A percentile compares a stretch with the other conserved stretches of the same genome.
Evolutionary conservation across 371 early-diverging fungal genomes (phyloP).

Genomic region (Mortierella sp.): DNA sequence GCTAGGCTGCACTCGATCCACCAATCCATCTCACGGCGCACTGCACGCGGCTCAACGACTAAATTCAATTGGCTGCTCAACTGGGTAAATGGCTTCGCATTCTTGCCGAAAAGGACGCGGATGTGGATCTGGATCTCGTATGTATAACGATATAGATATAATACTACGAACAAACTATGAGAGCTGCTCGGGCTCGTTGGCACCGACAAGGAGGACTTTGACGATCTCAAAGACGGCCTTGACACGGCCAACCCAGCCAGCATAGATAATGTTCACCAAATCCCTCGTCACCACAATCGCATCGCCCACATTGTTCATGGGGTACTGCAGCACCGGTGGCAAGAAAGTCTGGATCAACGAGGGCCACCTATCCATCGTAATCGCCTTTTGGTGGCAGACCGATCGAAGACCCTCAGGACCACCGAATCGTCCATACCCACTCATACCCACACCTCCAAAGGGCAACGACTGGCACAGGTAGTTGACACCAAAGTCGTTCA

Average conservation of each 20-base stretch:
- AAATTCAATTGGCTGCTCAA: no score
- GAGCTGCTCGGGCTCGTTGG: conserved; percentile 41
- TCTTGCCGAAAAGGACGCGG: no score
- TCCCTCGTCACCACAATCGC: conserved; percentile 54
- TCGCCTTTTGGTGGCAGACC: conserved; percentile 77
- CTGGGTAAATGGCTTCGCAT: no score
- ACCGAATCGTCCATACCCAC: conserved; percentile 86
- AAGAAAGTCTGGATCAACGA: conserved; percentile 77
- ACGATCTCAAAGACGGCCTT: conserved; percentile 45
- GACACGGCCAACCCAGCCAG: conserved; percentile 39
- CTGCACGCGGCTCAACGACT: no score
- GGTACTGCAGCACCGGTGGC: conserved; percentile 78
- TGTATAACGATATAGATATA: not conserved
- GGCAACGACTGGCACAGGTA: conserved; percentile 88
- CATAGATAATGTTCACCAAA: conserved; percentile 47
- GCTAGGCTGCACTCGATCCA: no score
- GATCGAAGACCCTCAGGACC: conserved; percentile 85
- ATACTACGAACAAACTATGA: not conserved
- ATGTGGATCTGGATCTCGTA: no score
- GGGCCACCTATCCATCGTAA: conserved; percentile 81
- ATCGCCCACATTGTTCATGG: conserved; percentile 61
- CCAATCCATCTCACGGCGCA: no score
- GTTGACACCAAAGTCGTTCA: conserved; percentile 90
- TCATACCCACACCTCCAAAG: conserved; percentile 87
- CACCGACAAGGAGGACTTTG: conserved; percentile 38